Conservation (phyloP, 2,329 filamentous ascomycete species). For the Stachybotrys chlorohalonatus region DNA sequence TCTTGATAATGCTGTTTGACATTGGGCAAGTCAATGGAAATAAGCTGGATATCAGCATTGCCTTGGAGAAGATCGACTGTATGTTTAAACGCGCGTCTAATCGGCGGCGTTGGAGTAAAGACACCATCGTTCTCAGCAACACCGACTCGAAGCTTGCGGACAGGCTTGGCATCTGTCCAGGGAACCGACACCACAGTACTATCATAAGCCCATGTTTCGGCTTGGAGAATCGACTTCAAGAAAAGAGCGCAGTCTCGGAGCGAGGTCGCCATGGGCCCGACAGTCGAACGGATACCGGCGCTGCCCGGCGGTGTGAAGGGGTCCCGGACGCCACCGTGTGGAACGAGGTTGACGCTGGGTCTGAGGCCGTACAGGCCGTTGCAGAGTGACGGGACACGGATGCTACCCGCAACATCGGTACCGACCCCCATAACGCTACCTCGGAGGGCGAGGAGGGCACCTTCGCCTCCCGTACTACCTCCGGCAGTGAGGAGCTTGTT, state of each 20-base stretch:
- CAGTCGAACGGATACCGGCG: background rate
- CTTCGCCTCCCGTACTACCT: slow-evolving; percentile 28
- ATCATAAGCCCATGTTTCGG: background rate
- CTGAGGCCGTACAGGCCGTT: background rate
- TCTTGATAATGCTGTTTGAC: background rate
- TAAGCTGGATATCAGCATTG: background rate
- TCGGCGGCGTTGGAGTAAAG: background rate
- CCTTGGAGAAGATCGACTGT: background rate
- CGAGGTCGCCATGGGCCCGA: slow-evolving; percentile 1
- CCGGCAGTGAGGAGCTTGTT: slow-evolving; percentile 22
- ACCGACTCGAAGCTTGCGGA: background rate
- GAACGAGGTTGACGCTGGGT: background rate
- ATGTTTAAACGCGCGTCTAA: background rate
- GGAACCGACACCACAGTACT: background rate
- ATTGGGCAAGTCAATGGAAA: background rate
- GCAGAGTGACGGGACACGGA: background rate
- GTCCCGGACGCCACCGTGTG: background rate
- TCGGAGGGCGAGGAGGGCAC: slow-evolving; percentile 21
- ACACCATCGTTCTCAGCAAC: background rate
- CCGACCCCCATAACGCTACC: slow-evolving; percentile 24
- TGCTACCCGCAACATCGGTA: slow-evolving; percentile 20
- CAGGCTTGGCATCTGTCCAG: background rate
- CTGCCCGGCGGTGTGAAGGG: background rate
- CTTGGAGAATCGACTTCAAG: background rate
- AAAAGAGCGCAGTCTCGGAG: background rate